Conservation (phyloP, 805 yeast genomes). For the Ogataea populi-albae region DNA sequence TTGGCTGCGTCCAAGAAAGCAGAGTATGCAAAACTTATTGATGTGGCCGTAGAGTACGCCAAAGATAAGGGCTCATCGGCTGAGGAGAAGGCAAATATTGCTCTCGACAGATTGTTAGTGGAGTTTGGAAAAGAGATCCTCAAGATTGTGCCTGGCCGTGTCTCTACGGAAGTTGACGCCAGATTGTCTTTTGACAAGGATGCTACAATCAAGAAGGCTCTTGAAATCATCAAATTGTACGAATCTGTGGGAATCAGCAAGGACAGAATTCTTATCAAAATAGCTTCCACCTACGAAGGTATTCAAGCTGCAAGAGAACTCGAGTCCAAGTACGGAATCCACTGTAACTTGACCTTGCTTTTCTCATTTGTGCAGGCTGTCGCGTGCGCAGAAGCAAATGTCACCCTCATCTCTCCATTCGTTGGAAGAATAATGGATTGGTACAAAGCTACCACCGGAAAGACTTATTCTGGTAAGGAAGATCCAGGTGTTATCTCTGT, state of each 20-base stretch:
- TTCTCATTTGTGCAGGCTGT: constrained; percentile 98
- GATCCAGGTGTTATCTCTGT: constrained; percentile 98
- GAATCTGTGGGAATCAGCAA: constrained; percentile 78
- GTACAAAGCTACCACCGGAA: constrained; percentile 93
- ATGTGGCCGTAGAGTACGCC: constrained; percentile 86
- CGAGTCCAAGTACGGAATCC: constrained; percentile 86
- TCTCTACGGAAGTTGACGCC: constrained; percentile 98
- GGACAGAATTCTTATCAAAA: constrained; percentile 91
- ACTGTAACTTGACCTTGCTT: constrained; percentile 91
- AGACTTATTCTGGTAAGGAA: constrained; percentile 70
- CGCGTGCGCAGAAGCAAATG: constrained; percentile 97
- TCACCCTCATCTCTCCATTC: constrained; percentile 95
- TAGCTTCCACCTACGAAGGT: constrained; percentile 99
- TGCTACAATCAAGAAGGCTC: constrained; percentile 91
- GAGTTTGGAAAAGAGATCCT: constrained; percentile 95
- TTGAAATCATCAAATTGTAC: constrained; percentile 85
- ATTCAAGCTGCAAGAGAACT: constrained; percentile 97
- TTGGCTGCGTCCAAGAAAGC: constrained; percentile 92
- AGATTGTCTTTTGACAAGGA: constrained; percentile 94
- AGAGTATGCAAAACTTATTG: constrained; percentile 85
- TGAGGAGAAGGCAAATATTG: constrained; percentile 72
- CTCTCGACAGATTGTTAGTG: constrained; percentile 88
- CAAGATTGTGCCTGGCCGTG: constrained; percentile 97
- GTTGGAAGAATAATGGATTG: constrained; percentile 99
- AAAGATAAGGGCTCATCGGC: constrained; percentile 55